phyloP scores from a whole-genome alignment of 352 stramenopile species.

The Phytopythium aichiense region DNA sequence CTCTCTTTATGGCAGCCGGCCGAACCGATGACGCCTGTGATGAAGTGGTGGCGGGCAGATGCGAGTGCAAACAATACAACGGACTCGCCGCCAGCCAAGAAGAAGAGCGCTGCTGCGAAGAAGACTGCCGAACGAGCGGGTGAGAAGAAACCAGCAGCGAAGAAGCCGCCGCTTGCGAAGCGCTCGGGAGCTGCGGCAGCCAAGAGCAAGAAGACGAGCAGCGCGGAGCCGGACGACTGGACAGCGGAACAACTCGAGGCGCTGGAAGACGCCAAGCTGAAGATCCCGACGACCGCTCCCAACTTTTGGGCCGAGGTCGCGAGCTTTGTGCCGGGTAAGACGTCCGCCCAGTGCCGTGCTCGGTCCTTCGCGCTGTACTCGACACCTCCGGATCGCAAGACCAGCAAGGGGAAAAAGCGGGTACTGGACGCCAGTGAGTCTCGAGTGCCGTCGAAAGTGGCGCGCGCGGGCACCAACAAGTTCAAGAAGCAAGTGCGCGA shows the following conservation, averaged over 20 bases:
- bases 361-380: constrained; percentile 59
- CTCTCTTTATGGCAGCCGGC: constrained; percentile 13
- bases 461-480: constrained; percentile 63
- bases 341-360: constrained; percentile 47
- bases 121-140: constrained; percentile 12
- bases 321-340: constrained; percentile 52
- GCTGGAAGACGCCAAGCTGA: constrained; percentile 47
- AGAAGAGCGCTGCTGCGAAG: neutral
- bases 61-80: constrained; percentile 1
- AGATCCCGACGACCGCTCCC: constrained; percentile 51
- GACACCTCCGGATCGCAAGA: constrained; percentile 29
- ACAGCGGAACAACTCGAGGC: constrained; percentile 42
- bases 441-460: constrained; percentile 43
- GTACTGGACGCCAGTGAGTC: neutral
- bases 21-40: constrained; percentile 23
- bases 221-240: constrained; percentile 35
- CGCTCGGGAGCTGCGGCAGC: neutral
- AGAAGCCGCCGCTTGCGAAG: constrained; percentile 11
- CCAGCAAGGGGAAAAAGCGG: constrained; percentile 27
- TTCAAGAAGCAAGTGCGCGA: constrained; percentile 85
- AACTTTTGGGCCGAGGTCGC: constrained; percentile 68
- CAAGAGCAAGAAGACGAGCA: constrained; percentile 16
- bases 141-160: constrained; percentile 10
- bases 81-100: neutral
- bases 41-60: constrained; percentile 53